These are phyloP conservation scores for Talaromyces sp. DNA, from an alignment of 2,329 filamentous ascomycete species.

Conservation along the genomic window DNA sequence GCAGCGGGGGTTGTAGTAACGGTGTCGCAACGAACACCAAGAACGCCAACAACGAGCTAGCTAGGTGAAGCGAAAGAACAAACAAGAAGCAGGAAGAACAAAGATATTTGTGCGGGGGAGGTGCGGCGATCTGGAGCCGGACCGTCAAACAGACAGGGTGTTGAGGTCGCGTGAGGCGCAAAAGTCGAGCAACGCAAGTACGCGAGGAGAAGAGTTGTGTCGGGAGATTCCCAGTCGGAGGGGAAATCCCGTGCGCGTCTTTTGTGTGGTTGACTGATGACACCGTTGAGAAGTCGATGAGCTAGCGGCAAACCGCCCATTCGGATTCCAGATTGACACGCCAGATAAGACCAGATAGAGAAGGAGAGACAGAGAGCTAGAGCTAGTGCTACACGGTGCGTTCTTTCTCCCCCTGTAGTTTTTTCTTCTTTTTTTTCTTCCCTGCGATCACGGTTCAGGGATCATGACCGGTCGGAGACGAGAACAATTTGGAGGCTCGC, in stretches of 20 bases:
- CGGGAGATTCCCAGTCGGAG: neutral
- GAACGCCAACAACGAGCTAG: neutral
- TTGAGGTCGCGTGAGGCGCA: neutral
- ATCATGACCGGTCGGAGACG: neutral
- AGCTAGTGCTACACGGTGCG: neutral
- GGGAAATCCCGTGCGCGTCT: constrained; percentile 4
- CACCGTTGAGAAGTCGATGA: neutral
- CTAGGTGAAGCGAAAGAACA: neutral
- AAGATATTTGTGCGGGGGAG: constrained; percentile 13
- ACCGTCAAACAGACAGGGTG: neutral
- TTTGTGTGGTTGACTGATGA: neutral
- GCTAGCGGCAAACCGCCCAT: constrained; percentile 1
- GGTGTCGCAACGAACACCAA: neutral
- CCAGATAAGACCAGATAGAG: neutral
- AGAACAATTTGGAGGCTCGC: neutral
- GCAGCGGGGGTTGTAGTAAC: neutral
- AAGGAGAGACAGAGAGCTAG: neutral
- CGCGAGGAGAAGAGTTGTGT: neutral
- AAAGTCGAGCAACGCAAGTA: neutral
- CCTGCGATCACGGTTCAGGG: neutral
- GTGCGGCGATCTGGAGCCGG: neutral
- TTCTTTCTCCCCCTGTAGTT: neutral
- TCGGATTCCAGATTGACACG: constrained; percentile 1
- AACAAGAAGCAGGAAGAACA: neutral
- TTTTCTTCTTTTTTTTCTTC: neutral